A percentile compares a stretch with the other conserved stretches of the same genome.
Conservation (phyloP, 371 early-diverging fungal species). For the Rhizopus delemar region DNA sequence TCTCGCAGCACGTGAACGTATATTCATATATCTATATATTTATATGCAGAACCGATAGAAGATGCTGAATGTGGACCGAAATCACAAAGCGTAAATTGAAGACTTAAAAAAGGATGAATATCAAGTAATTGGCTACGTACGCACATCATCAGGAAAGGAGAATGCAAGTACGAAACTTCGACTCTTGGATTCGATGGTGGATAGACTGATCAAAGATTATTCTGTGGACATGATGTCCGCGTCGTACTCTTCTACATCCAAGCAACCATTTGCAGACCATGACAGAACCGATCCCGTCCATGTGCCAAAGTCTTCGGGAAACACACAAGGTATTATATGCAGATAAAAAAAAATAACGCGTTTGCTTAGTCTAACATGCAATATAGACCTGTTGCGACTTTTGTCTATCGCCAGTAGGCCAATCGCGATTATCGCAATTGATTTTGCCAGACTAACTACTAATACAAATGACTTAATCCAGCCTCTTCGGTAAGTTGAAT, state of each 20-base stretch:
- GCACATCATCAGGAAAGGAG: conserved; percentile 3
- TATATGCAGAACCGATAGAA: conserved; percentile 5
- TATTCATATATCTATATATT: neutral
- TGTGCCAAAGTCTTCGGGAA: conserved; percentile 4
- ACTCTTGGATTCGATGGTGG: conserved; percentile 6
- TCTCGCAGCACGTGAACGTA: neutral
- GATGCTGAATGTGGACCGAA: neutral
- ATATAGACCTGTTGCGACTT: conserved; percentile 7
- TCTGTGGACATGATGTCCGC: neutral
- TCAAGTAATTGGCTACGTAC: conserved; percentile 5
- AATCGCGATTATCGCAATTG: conserved; percentile 2
- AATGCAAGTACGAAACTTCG: neutral
- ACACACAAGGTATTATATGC: conserved; percentile 4
- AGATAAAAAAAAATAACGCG: too few species aligned
- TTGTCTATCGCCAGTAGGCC: neutral
- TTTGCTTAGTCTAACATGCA: conserved; percentile 5
- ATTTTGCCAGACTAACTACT: neutral
- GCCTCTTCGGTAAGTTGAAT: neutral
- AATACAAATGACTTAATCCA: neutral
- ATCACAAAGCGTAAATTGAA: neutral
- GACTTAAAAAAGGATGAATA: neutral
- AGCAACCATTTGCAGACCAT: conserved; percentile 2
- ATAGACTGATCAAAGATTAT: neutral
- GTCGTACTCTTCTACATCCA: neutral
- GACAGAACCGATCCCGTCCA: neutral